A percentile compares a stretch with the other conserved stretches of the same genome.
Evolutionary conservation across 352 stramenopile genomes (phyloP).

Genomic region (Globisporangium barbulae): DNA sequence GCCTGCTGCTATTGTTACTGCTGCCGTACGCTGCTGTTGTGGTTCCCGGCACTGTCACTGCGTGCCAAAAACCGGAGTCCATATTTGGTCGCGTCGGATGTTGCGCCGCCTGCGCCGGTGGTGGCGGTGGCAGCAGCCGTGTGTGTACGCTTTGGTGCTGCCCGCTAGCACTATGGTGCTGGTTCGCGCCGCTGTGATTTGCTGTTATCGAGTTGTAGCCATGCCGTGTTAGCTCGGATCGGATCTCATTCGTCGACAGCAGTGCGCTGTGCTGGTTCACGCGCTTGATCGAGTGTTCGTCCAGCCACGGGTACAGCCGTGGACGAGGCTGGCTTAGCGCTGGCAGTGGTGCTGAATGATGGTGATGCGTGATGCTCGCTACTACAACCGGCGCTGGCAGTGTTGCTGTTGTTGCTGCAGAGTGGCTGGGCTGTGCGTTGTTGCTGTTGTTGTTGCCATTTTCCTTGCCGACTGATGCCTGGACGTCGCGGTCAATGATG

Average conservation of each 20-base stretch:
- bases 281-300: background rate
- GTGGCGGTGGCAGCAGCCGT: slow-evolving; percentile 5
- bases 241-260: slow-evolving; percentile 5
- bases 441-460: background rate
- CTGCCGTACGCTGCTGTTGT: slow-evolving; percentile 11
- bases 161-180: background rate
- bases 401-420: background rate
- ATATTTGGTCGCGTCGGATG: background rate
- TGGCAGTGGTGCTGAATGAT: background rate
- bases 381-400: background rate
- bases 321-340: background rate
- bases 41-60: background rate
- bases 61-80: slow-evolving; percentile 3
- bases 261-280: background rate
- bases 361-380: background rate
- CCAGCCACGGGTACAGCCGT: slow-evolving; percentile 3
- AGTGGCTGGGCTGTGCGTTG: background rate
- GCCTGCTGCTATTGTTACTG: slow-evolving; percentile 16
- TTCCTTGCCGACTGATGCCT: background rate
- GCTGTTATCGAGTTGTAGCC: background rate
- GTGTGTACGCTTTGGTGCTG: slow-evolving; percentile 10
- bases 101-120: background rate
- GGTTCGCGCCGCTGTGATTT: background rate
- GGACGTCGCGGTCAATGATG: background rate
- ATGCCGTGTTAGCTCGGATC: slow-evolving; percentile 8